These are phyloP conservation scores for Symbiodinium pilosum DNA, from an alignment of 73 alveolate species.

Conservation along the genomic window DNA sequence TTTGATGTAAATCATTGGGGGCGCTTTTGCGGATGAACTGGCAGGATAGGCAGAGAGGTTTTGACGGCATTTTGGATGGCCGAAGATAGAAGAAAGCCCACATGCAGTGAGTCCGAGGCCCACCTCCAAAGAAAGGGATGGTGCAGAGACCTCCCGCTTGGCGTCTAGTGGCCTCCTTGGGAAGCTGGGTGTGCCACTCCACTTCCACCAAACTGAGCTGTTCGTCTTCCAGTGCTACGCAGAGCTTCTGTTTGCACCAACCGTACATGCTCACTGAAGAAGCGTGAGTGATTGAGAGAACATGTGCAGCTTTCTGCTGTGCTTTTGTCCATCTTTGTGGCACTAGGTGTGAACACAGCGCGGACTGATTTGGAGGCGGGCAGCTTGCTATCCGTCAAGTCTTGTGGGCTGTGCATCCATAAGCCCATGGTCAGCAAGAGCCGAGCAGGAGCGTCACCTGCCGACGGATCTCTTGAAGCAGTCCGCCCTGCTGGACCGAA, in stretches of 20 bases:
- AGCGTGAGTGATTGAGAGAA: neutral
- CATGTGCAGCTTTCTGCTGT: neutral
- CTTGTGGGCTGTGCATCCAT: too few species aligned
- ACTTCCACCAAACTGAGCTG: too few species aligned
- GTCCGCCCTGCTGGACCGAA: slow-evolving; percentile 55
- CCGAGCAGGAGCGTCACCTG: too few species aligned
- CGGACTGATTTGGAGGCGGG: neutral
- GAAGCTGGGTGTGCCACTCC: too few species aligned
- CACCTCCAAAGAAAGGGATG: neutral
- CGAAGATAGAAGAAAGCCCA: too few species aligned
- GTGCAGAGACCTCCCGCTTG: slow-evolving; percentile 4
- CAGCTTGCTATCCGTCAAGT: too few species aligned
- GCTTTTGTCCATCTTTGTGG: too few species aligned
- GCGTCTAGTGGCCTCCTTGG: neutral
- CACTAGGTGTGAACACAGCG: neutral
- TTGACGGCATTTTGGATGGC: too few species aligned
- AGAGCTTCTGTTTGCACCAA: too few species aligned
- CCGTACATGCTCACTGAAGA: neutral
- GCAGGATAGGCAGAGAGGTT: neutral
- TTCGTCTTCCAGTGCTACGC: too few species aligned
- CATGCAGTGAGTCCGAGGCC: neutral
- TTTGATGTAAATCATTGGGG: neutral
- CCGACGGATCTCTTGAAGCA: slow-evolving; percentile 74
- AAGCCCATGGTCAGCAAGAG: too few species aligned
- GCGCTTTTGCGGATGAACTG: neutral